Conservation (phyloP, 345 rosid species). For the Lepidium aucheri region DNA sequence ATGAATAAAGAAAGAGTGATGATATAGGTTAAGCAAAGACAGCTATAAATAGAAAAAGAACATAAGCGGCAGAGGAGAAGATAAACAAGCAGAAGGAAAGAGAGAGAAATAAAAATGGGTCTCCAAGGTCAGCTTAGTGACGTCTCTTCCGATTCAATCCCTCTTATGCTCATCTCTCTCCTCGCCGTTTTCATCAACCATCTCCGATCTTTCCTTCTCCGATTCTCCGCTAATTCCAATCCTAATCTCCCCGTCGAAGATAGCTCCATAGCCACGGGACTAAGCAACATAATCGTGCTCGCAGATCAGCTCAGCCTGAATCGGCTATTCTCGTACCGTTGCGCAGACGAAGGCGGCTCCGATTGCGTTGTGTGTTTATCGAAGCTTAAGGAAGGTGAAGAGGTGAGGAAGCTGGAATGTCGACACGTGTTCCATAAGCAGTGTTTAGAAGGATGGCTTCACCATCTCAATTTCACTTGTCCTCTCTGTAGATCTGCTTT, state of each 20-base stretch:
- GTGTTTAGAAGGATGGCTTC: constrained; percentile 83
- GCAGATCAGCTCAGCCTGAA: constrained; percentile 62
- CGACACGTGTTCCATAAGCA: constrained; percentile 75
- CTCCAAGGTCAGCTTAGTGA: constrained; percentile 62
- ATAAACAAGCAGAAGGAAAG: neutral
- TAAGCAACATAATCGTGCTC: constrained; percentile 49
- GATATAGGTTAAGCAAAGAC: constrained; percentile 17
- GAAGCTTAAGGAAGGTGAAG: constrained; percentile 60
- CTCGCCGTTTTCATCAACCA: constrained; percentile 44
- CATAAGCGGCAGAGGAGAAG: neutral
- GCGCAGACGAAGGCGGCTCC: constrained; percentile 18
- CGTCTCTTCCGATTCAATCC: constrained; percentile 76
- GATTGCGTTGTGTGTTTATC: constrained; percentile 57
- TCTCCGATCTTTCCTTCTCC: constrained; percentile 43
- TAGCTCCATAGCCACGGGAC: constrained; percentile 39
- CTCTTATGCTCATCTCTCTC: constrained; percentile 48
- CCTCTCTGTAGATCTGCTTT: constrained; percentile 65
- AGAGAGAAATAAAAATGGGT: constrained; percentile 40
- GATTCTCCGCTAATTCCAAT: constrained; percentile 12
- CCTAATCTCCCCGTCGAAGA: constrained; percentile 5
- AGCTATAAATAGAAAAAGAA: neutral
- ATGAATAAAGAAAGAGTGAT: neutral
- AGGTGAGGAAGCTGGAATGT: constrained; percentile 71
- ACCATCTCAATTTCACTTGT: constrained; percentile 57
- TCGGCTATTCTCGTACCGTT: constrained; percentile 40